Evolutionary conservation across 345 rosid genomes (phyloP), one percentile per base, ranked within the genome.

Genomic region (Gossypium raimondii): DNA sequence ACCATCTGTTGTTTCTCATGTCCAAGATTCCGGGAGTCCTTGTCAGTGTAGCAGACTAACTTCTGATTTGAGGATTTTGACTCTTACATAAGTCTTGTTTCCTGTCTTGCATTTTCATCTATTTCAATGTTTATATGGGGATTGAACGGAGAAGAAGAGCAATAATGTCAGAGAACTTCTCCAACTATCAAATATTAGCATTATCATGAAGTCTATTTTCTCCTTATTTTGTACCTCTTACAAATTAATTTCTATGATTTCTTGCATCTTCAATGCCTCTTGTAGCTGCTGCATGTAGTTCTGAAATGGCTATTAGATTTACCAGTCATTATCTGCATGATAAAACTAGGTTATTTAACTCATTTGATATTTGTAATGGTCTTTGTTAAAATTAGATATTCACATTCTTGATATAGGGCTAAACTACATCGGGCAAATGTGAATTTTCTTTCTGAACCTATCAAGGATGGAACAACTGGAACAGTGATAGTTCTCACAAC

Each of bases 401-500:
- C 55, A 17, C 51, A 44, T 24, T 61, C 70, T 52, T 60, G 16
- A 44, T 78, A 67, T 77, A 90, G 97, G 86, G 75, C 91, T 75
- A 94, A 94, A 82, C 79, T 94, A 77, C 79, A 64, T 16, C 86
- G 93, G 74, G 98, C 97, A 67, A 89, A 92, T 81, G 94, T 92
- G 71, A 84, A 85, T 80, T 94, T 92, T 83, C 91, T 92, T 67
- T 94, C 98, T 73, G 86, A 83, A 43, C 90, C 97, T 38, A 85
- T 92, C 72, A 89, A 85, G 81, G 98, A 91, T 78, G 98, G 97
- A 73, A 92, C 98, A 25, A 94, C 97, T 0, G 98, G 98, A 79
- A 92, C 98, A 4, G 98, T 94, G 81, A 94, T 94, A 64, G 97
- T 94, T 82, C 92, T 94, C 57, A 94, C 98, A 27, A 91, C 98